phyloP scores from a whole-genome alignment of 1,284 basidiomycete species.

The Ustilago loliicola region DNA sequence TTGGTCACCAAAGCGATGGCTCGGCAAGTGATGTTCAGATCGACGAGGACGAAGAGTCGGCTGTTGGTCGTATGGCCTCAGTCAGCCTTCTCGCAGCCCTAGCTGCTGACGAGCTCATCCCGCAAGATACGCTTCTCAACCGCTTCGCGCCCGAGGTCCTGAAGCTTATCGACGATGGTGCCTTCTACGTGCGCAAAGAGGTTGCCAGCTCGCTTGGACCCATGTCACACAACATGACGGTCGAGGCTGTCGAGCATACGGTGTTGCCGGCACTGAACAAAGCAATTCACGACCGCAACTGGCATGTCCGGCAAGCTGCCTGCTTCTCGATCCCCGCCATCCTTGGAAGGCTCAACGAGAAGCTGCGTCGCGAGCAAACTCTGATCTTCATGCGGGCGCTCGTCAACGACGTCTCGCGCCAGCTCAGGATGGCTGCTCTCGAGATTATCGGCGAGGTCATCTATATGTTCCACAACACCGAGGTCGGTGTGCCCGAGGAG shows the following conservation, averaged over 20 bases:
- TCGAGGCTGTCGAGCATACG: constrained; percentile 76
- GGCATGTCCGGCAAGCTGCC: constrained; percentile 90
- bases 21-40: constrained; percentile 40
- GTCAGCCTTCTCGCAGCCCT: constrained; percentile 93
- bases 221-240: constrained; percentile 84
- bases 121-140: constrained; percentile 77
- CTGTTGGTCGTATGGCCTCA: constrained; percentile 87
- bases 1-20: constrained; percentile 42
- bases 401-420: constrained; percentile 77
- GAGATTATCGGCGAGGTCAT: constrained; percentile 93
- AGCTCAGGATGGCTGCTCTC: constrained; percentile 84
- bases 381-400: constrained; percentile 72
- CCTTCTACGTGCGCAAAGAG: constrained; percentile 88
- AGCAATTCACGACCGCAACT: constrained; percentile 79
- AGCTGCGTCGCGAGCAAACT: constrained; percentile 52
- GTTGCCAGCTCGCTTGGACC: constrained; percentile 89
- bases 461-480: constrained; percentile 81
- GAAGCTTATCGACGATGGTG: constrained; percentile 81
- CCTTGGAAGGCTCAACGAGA: constrained; percentile 39
- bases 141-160: constrained; percentile 85
- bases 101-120: constrained; percentile 70
- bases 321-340: constrained; percentile 82
- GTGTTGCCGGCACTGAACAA: constrained; percentile 80
- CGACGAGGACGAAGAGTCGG: constrained; percentile 76
- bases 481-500: constrained; percentile 77